phyloP scores from a whole-genome alignment of 805 yeast genomes.

The Yarrowia sp. region DNA sequence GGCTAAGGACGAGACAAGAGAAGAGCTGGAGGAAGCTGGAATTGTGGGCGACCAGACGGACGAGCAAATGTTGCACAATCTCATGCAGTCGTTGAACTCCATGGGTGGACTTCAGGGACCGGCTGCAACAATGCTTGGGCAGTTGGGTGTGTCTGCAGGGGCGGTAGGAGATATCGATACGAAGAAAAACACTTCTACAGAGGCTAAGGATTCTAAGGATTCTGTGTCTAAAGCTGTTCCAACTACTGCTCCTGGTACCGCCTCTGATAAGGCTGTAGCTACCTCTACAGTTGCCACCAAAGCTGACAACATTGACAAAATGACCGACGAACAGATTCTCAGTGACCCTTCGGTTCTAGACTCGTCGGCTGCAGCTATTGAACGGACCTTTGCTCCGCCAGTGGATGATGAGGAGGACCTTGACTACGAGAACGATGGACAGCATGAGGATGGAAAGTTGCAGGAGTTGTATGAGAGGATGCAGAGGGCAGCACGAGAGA shows the following conservation, averaged over 20 bases:
- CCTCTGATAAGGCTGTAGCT: too few relatives aligned
- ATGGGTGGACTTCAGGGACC: constrained; percentile 40
- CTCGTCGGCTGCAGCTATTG: constrained; percentile 3
- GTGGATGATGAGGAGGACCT: constrained; percentile 12
- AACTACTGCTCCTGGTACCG: too few relatives aligned
- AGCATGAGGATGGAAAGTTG: background rate
- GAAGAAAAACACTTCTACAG: too few relatives aligned
- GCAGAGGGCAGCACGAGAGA: background rate
- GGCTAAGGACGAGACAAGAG: constrained; percentile 21
- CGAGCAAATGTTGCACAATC: constrained; percentile 30
- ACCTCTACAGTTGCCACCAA: background rate
- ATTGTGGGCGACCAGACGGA: constrained; percentile 23
- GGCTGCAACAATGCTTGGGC: constrained; percentile 39
- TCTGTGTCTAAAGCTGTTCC: too few relatives aligned
- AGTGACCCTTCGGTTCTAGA: background rate
- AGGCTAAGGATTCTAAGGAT: too few relatives aligned
- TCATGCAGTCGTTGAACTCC: constrained; percentile 35
- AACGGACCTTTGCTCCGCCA: constrained; percentile 19
- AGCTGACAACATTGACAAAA: background rate
- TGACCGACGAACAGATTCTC: constrained; percentile 21
- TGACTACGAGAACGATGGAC: background rate
- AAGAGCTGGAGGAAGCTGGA: constrained; percentile 27
- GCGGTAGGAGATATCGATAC: too few relatives aligned
- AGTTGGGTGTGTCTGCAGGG: constrained; percentile 31
- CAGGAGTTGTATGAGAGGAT: background rate